Base-by-base conservation (phyloP, 2,329 filamentous ascomycete species). In the Neodidymelliopsis sp. region DNA sequence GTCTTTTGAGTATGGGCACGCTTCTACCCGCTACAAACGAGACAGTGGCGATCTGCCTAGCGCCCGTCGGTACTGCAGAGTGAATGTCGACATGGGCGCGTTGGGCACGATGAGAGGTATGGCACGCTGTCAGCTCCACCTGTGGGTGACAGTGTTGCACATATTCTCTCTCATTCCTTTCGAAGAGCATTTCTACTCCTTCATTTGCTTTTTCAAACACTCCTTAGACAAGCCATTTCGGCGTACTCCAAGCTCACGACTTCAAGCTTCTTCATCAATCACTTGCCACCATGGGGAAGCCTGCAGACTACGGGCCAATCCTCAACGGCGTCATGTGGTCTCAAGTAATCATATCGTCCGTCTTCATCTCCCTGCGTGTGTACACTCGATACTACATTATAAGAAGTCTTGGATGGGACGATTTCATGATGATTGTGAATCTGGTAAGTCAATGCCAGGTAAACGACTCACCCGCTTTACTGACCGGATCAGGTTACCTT, bases 291-390 rank as follows among this genome's bases (percentile, higher is more conserved):
- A 65, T 64, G 61, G 59, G 54, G 20, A 55, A 57, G 27, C 54
- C 57, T 20, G 19, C 54, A 35, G 60, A 68, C 48, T 66, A 53
- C 19, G 53, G 61, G 2, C 27, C 38, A 23, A 60, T 65, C 15
- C 54, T 68, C 43, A 62, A 64, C 42, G 62, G 59, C 23, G 63
- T 69, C 11, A 66, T 70, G 61, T 69, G 65, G 59, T 54, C 60
- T n/a, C 63, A 69, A 31, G 59, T 68, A 4, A 25, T 52, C 4
- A 24, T 69, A 20, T 63, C 60, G 10, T 52, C 52, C 13, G 9
- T 67, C 6, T 66, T 69, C 29, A 56, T 69, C 7, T 57, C 41
- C 4, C 39, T 65, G 13, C 56, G 67, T 31, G 33, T 67, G 15
- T 70, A 70, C 45, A 67, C 67, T 6, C 53, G 66, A 2, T 53